Conservation (phyloP, 2,329 filamentous ascomycete genomes). For the Piedraia hortae region DNA sequence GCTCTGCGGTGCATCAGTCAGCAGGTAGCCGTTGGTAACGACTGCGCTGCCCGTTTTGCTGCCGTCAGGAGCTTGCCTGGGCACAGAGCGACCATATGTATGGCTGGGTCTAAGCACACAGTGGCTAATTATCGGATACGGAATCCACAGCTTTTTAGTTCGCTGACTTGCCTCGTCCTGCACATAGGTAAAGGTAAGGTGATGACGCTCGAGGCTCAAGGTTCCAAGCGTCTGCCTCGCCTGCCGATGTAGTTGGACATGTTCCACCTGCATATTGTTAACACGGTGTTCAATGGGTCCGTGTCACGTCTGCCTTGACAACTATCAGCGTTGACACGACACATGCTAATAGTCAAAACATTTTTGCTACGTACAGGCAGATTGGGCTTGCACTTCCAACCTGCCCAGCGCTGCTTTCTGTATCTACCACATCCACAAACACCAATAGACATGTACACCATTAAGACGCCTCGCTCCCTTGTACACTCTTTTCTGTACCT, state of each 20-base stretch:
- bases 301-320: too few species aligned
- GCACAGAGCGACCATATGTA: conserved; percentile 1
- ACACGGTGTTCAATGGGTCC: conserved; percentile 16
- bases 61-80: neutral
- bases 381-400: conserved; percentile 4
- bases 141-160: conserved; percentile 58
- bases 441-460: too few species aligned
- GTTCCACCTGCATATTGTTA: conserved; percentile 32
- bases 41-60: neutral
- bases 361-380: too few species aligned
- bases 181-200: conserved; percentile 34
- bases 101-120: conserved; percentile 42
- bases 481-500: neutral
- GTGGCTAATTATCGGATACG: conserved; percentile 69
- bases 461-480: conserved; percentile 1
- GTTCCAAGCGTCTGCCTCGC: conserved; percentile 19
- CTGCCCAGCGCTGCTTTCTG: neutral
- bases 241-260: conserved; percentile 24
- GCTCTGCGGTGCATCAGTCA: too few species aligned
- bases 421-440: too few species aligned
- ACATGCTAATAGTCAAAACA: too few species aligned
- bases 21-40: too few species aligned
- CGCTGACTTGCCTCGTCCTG: conserved; percentile 9
- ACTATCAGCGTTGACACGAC: too few species aligned
- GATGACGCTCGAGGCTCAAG: conserved; percentile 34